phyloP scores from a whole-genome alignment of 2,329 filamentous ascomycete genomes.

The Gremmenia infestans region DNA sequence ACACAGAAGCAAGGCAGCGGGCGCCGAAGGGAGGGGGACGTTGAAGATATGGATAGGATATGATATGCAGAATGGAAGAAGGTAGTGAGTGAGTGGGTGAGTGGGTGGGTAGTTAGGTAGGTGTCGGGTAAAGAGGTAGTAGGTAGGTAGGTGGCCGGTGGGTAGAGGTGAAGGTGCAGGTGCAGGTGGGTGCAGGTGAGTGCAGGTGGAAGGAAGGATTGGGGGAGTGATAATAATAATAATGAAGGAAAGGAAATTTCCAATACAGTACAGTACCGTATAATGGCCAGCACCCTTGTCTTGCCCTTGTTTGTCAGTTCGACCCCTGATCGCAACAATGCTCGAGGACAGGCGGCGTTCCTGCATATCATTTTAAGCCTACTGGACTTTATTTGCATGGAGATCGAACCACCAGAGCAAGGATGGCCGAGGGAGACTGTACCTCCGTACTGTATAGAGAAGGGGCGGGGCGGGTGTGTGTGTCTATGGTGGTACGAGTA shows the following conservation, averaged over 20 bases:
- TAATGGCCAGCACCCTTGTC: constrained; percentile 7
- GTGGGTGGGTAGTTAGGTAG: background rate
- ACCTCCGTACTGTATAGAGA: background rate
- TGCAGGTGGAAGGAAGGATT: background rate
- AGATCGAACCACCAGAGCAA: background rate
- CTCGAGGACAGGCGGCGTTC: constrained; percentile 2
- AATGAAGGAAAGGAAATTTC: constrained; percentile 7
- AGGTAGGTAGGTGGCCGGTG: too few species aligned
- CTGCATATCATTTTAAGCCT: constrained; percentile 14
- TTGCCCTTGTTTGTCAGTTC: constrained; percentile 1
- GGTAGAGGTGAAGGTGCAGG: background rate
- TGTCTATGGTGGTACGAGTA: too few species aligned
- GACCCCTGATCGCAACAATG: constrained; percentile 9
- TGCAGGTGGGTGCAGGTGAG: background rate
- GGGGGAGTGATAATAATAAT: constrained; percentile 2
- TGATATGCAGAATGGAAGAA: background rate
- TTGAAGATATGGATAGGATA: background rate
- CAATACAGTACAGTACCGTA: background rate
- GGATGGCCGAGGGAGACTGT: background rate
- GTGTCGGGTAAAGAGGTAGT: too few species aligned
- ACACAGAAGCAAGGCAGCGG: background rate
- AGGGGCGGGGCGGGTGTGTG: background rate
- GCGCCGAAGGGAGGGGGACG: background rate
- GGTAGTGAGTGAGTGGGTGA: background rate
- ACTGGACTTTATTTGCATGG: background rate